Evolutionary conservation across 139 green algal species (phyloP), one percentile per base, ranked within the genome.

Genomic region (Haematococcus lacustris): DNA sequence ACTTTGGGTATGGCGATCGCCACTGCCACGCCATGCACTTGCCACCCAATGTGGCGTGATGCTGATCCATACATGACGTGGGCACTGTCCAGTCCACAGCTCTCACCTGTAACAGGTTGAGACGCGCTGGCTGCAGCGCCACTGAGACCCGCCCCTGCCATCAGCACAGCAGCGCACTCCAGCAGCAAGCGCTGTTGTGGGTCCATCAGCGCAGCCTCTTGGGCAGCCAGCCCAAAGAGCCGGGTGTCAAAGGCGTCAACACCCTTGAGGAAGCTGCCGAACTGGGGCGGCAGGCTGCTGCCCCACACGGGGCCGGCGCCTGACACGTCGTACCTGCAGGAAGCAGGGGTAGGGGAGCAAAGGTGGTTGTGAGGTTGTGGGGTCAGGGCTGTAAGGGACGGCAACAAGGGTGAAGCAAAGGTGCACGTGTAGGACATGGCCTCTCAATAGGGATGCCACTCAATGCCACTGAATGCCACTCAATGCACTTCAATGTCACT

Each of bases 131-230:
- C 64, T 37, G 38, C 64, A 64, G 37, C 51, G 38, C 34, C 39
- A 30, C 32, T 73, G 68, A 38, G 60, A 26, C 39, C 43, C 26
- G 70, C 64, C 51, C 64, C 71, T 26, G 40, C 3, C 57, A 84
- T 67, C 40, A 80, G 70, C 68, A 80, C 72, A 37, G 51, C n/a
- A 60, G 61, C 0, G n/a, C 63, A 83, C 61, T 92, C 78, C 64
- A 94, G 38, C 66, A 94, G 74, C 62, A 93, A 57, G 0, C 90
- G 82, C 71, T 95, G 90, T 78, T 95, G 90, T 3, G 86, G 86
- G 72, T 95, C 89, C 80, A 97, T 93, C 1, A 93, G 81, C 13
- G 79, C 40, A 0, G 90, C 88, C 73, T 97, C 92, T 0, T 73
- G 39, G 3, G 81, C 57, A n/a, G 75, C 83, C 5, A 96, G 70